Conservation (phyloP, 768 basidiomycete species). For the Rickenella mellea region DNA sequence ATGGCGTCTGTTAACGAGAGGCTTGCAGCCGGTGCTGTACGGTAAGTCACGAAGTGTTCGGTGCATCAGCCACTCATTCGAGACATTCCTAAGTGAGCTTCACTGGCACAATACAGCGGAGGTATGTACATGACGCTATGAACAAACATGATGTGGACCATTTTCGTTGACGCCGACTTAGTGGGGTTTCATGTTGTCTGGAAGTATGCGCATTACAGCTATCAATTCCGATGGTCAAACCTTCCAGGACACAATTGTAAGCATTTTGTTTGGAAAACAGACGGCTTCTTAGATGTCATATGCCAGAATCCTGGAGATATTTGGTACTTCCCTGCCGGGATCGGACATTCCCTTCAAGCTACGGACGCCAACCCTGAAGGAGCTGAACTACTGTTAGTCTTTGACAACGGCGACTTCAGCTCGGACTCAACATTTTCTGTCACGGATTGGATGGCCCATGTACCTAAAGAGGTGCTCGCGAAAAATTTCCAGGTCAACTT, state of each 20-base stretch:
- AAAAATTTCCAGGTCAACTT: conserved; percentile 23
- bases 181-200: not conserved
- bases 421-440: conserved; percentile 26
- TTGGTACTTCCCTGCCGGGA: conserved; percentile 28
- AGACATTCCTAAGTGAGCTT: conserved; percentile 18
- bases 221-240: conserved; percentile 17
- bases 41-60: not conserved
- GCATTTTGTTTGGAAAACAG: no score
- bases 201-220: conserved; percentile 10
- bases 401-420: conserved; percentile 25
- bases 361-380: conserved; percentile 18
- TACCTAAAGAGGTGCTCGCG: conserved; percentile 27
- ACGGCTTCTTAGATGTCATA: not conserved
- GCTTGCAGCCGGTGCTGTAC: not conserved
- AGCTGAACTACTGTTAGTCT: conserved; percentile 25
- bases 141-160: conserved; percentile 5
- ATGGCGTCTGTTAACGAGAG: not conserved
- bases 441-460: conserved; percentile 16
- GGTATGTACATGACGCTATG: conserved; percentile 5
- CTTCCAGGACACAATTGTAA: conserved; percentile 15
- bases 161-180: conserved; percentile 7
- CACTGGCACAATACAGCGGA: conserved; percentile 25
- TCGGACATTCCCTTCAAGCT: conserved; percentile 28
- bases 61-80: not conserved
- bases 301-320: conserved; percentile 17